Base-by-base conservation (phyloP, 306 rosid genomes). In the Vicia sativa region DNA sequence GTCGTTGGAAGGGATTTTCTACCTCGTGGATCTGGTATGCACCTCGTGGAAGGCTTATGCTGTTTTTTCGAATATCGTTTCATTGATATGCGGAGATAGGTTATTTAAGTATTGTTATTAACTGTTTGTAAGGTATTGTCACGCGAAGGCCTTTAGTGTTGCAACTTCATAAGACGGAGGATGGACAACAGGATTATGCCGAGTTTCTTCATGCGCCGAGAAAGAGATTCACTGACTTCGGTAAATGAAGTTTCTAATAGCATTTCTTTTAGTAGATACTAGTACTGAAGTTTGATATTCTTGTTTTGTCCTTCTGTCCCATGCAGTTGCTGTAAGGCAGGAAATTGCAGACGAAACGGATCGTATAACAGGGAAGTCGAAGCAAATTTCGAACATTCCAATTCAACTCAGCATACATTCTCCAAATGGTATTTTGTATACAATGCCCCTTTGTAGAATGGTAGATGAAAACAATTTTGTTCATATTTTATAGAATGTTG, bases 321-420 rank as follows among this genome's bases (percentile, higher is more conserved):
- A 9, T 74, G 74, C 89, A 93, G 99, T 89, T 82, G 56, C 96
- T 48, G 99, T 93, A 42, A 86, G 97, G 38, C 87, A 84, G 87
- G 99, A 93, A 81, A 93, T 93, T 53, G 52, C 82, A 13, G 97
- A 93, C 61, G 99, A 93, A 83, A 93, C 99, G 18, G 99, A 93
- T 81, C 96, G 99, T 63, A 87, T 93, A 60, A 93, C 99, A 50
- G 99, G 99, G 79, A 85, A 82, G 87, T 4, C 92, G 62, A 93
- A 93, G 73, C 95, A 87, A 66, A 93, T 93, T 73, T 93, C 99
- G 13, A 88, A 93, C 42, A 38, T 90, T 75, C 99, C 99, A 41
- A 93, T 93, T 82, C 99, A 93, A 4, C 91, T 93, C 74, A 93
- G 99, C 85, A 90, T 93, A 75, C 85, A 93, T 82, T 93, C 99